Evolutionary conservation across 176 grass and related monocot species (phyloP), one percentile per base, ranked within the genome.

Genomic region (Poa annua): DNA sequence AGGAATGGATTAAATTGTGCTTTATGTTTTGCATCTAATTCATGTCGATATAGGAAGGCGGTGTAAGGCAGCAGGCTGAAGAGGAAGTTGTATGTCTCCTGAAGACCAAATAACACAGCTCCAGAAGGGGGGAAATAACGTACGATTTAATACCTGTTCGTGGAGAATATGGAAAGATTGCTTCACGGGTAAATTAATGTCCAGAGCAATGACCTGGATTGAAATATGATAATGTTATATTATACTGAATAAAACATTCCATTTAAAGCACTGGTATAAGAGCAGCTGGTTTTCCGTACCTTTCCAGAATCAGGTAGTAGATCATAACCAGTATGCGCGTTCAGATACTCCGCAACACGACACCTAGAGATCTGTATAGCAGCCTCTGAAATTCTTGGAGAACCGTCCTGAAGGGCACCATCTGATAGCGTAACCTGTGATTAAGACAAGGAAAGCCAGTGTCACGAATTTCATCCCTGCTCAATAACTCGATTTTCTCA

Each of bases 161-260:
- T 99, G 89, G 16, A 99, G 91, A 73, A 99, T 96, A 86, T 99
- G 96, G 88, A 99, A 99, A 65, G 96, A 92, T 81, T 96, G 96
- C 64, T 99, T 99, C 83, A 99, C 93, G 2, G 96, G 96, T 80
- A 99, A 88, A 80, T 99, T 99, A 85, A 99, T 80, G 87, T 99
- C 93, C 24, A 99, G 60, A 56, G 87, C 96, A 99, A 99, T 90
- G 29, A 96, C 96, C 96, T 99, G 89, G 71, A 85, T 64, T 75
- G 64, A 50, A 65, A 82, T 66, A 61, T 0, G 21, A 57, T 85
- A 81, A 60, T 80, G 68, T 32, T 19, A 80, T 12, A 55, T 44
- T 29, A 29, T 29, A 29, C n/a, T 29, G 50, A 72, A 51, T 66
- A 71, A 81, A 83, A 22, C 64, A 47, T 69, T 48, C 20, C 8